Evolutionary conservation across 257 asterid genomes (phyloP), one percentile per base, ranked within the genome.

Genomic region (Apocynum venetum): DNA sequence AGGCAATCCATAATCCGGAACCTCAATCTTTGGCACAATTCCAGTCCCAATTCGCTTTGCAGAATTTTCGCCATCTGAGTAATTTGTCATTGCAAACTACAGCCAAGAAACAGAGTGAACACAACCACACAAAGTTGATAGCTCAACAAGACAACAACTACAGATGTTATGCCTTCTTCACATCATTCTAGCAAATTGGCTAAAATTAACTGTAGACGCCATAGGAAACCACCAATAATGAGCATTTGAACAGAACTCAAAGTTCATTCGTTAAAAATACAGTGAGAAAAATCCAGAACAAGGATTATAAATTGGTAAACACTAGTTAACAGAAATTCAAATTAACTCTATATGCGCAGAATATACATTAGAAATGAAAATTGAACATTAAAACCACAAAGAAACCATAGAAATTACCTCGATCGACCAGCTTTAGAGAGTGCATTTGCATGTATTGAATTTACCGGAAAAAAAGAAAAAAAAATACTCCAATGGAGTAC

Each of bases 11-110:
- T 48, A 81, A 73, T 81, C 80, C 79, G 82, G 80, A 77, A 31
- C 81, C 89, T 92, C 97, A 66, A 80, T 76, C 87, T 93, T 89
- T n/a, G 93, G 92, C 78, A 69, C 52, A 65, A 89, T 74, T 43
- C 77, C 88, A 72, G 75, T 71, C 74, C 76, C 88, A 69, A 15
- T 78, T n/a, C 77, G 85, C 70, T 81, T 78, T 4, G 83, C 74
- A 64, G 86, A 80, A 60, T 86, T 90, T 63, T 84, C 95, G 7
- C 86, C 85, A 72, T 88, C 95, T 6, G 93, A 84, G 73, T 80
- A 80, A 56, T 88, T 93, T 66, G 86, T 82, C 71, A 89, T 82
- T 71, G 88, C 89, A 79, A 77, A 78, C 94, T 86, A 81, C 72
- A 80, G 43, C 56, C 52, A 81, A 46, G 20, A 53, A 65, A 77